Evolutionary conservation across 148 eudicot genomes (phyloP).

Genomic region (Diospyros lotus): DNA sequence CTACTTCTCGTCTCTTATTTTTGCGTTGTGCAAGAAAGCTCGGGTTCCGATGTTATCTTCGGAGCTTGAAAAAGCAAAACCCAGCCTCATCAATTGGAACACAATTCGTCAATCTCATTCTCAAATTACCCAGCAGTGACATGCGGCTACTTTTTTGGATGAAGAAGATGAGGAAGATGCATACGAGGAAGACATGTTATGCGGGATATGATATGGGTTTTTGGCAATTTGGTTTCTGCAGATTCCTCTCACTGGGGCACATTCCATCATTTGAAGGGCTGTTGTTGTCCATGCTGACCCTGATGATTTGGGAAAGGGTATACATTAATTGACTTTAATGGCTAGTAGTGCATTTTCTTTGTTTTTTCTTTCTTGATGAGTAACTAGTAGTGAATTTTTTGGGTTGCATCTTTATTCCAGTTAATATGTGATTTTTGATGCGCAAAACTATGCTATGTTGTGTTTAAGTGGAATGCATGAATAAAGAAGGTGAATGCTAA

Average conservation of each 20-base stretch:
- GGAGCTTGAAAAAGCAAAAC: no score
- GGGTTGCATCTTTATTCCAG: background rate
- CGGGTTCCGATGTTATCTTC: no score
- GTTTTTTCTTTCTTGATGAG: no score
- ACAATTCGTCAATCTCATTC: no score
- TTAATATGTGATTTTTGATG: background rate
- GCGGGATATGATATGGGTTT: background rate
- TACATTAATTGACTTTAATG: conserved; percentile 13
- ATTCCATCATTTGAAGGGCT: conserved; percentile 88
- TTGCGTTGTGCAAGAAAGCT: no score
- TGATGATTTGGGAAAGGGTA: conserved; percentile 96
- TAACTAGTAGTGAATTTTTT: background rate
- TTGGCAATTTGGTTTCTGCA: conserved; percentile 22
- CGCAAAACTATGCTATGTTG: background rate
- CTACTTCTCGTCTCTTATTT: no score
- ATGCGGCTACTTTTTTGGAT: no score
- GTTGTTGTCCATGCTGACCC: conserved; percentile 93
- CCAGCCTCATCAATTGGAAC: no score
- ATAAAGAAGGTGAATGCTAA: background rate
- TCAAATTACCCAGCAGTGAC: no score
- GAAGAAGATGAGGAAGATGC: no score
- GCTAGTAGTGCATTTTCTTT: background rate
- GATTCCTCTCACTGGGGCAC: conserved; percentile 76
- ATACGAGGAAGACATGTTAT: background rate
- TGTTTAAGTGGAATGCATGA: background rate